A percentile compares a stretch with the other conserved stretches of the same genome.
phyloP scores from a whole-genome alignment of 257 asterid genomes.

The Thymus mandschuricus region DNA sequence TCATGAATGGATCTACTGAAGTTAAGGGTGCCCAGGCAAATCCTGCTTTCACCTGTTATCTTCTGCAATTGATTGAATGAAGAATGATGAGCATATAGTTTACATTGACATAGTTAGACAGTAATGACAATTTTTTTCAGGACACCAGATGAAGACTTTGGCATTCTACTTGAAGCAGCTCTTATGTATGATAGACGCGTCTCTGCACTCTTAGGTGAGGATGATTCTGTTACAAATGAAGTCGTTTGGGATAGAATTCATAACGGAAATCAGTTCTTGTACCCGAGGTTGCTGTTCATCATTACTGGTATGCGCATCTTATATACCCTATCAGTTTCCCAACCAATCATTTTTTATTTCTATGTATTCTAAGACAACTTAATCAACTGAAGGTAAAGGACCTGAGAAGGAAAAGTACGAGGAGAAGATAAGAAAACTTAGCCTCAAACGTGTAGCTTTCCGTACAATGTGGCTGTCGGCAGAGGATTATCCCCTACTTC shows the following conservation, averaged over 20 bases:
- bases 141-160: conserved; percentile 97
- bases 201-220: conserved; percentile 77
- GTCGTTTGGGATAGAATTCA: conserved; percentile 65
- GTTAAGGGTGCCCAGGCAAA: conserved; percentile 23
- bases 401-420: conserved; percentile 98
- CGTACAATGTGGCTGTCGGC: conserved; percentile 98
- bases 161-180: conserved; percentile 94
- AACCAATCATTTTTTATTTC: background rate
- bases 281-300: conserved; percentile 86
- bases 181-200: conserved; percentile 95
- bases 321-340: background rate
- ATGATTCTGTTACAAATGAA: conserved; percentile 66
- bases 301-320: conserved; percentile 71
- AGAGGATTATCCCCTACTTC: conserved; percentile 95
- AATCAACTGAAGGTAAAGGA: conserved; percentile 74
- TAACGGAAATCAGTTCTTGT: conserved; percentile 58
- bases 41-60: conserved; percentile 10
- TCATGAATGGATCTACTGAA: conserved; percentile 5
- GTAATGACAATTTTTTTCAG: conserved; percentile 43
- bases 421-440: conserved; percentile 73
- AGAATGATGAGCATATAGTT: conserved; percentile 1
- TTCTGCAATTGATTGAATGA: conserved; percentile 5
- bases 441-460: conserved; percentile 87
- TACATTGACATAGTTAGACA: conserved; percentile 28
- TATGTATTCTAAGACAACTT: conserved; percentile 9